Conservation (phyloP, 1,139 yeast genomes). For the Diutina siamensis region DNA sequence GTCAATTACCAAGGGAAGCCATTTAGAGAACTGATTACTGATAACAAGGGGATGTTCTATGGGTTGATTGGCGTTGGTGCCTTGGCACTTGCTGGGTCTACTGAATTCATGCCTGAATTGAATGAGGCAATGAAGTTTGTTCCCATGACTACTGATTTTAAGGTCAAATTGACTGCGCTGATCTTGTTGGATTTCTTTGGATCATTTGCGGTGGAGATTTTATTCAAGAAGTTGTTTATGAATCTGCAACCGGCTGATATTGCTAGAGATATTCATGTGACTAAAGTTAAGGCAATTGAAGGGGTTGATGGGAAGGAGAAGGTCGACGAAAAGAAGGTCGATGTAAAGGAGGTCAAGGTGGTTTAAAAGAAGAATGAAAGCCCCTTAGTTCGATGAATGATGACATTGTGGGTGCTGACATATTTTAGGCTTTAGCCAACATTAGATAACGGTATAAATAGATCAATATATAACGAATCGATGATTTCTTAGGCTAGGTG, state of each 20-base stretch:
- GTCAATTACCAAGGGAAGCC: slow-evolving; percentile 97
- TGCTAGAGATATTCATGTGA: slow-evolving; percentile 26
- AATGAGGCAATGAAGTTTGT: slow-evolving; percentile 89
- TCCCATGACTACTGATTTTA: slow-evolving; percentile 69
- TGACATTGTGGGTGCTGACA: no score
- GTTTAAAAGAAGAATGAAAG: no score
- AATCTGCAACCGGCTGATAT: slow-evolving; percentile 89
- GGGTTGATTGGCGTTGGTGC: slow-evolving; percentile 88
- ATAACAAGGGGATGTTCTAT: slow-evolving; percentile 94
- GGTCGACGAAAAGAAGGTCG: neutral
- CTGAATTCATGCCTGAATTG: slow-evolving; percentile 90
- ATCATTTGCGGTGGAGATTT: slow-evolving; percentile 70
- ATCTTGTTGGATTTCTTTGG: slow-evolving; percentile 68
- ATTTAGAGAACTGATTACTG: slow-evolving; percentile 81
- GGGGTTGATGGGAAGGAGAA: neutral
- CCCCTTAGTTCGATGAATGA: neutral
- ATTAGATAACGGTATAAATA: no score
- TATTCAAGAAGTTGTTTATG: slow-evolving; percentile 76
- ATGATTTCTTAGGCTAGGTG: no score
- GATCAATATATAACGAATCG: no score
- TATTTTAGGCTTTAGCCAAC: no score
- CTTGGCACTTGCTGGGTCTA: slow-evolving; percentile 81
- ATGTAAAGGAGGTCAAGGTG: neutral
- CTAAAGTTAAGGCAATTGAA: neutral
- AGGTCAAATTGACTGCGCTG: slow-evolving; percentile 60